A percentile compares a stretch with the other conserved stretches of the same genome.
Evolutionary conservation across 1,284 basidiomycete genomes (phyloP).

Genomic region (Microbotryum silenes-acaulis): DNA sequence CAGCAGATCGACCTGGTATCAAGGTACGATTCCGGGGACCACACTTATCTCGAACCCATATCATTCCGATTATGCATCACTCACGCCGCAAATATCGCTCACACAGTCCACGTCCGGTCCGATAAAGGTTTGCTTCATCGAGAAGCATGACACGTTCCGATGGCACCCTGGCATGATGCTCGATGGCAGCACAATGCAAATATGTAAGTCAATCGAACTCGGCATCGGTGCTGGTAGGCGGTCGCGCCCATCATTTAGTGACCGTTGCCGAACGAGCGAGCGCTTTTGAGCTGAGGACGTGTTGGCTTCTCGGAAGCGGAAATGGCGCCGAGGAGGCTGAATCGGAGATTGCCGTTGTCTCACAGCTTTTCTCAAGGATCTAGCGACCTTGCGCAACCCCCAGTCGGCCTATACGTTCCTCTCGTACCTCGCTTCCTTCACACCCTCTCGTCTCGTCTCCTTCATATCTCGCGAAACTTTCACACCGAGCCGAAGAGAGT

Average conservation of each 20-base stretch:
- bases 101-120: neutral
- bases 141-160: constrained; percentile 41
- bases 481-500: constrained; percentile 46
- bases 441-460: constrained; percentile 47
- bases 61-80: too few relatives aligned
- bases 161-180: constrained; percentile 55
- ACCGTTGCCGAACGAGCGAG: neutral
- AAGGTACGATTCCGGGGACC: neutral
- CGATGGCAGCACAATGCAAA: constrained; percentile 54
- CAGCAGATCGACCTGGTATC: neutral
- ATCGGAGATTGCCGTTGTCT: constrained; percentile 5
- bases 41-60: too few relatives aligned
- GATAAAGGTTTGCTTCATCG: constrained; percentile 49
- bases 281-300: neutral
- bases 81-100: too few relatives aligned
- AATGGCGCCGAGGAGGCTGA: too few relatives aligned
- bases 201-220: constrained; percentile 32
- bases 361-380: constrained; percentile 53
- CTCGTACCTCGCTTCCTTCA: constrained; percentile 49
- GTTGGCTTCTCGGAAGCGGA: too few relatives aligned
- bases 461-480: constrained; percentile 45
- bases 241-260: too few relatives aligned
- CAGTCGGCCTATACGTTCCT: constrained; percentile 54
- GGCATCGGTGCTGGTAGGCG: too few relatives aligned
- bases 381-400: constrained; percentile 53